Evolutionary conservation across 2,329 filamentous ascomycete species (phyloP), one percentile per base, ranked within the genome.

Genomic region (Arthrinium phaeospermum): DNA sequence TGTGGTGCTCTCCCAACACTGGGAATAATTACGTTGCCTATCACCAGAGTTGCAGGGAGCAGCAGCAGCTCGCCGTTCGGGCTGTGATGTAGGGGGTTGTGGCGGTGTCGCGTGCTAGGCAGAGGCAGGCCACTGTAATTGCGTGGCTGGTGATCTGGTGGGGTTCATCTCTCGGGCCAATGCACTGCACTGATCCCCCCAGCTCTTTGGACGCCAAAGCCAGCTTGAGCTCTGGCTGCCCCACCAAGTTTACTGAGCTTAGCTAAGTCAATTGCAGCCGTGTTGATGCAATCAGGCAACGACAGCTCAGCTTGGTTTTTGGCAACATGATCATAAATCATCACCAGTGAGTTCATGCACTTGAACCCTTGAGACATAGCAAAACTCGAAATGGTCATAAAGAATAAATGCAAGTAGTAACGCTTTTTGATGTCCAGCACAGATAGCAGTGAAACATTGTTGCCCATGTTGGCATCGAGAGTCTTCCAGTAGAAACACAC

Each of bases 1-100:
- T 64, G 57, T 64, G 57, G 57, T 41, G 57, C 57, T 64, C 57
- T 64, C 57, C 57, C 57, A 37, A 64, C 57, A 64, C 57, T 41
- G 57, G 57, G 57, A 64, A 64, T 64, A 64, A 64, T 64, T 64
- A 64, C 57, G 57, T 64, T 64, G 57, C 57, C 57, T 64, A 64
- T 64, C 57, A 37, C 57, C 53, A 61, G 57, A 64, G 57, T 41
- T n/a, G 57, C 57, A 64, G 57, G 57, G 57, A 64, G 57, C n/a
- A 64, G 57, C 57, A n/a, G 34, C 57, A 64, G 34, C 19, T 34
- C 22, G 57, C 13, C 57, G 57, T 41, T 64, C 34, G 57, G 57
- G 57, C 57, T 64, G 57, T 64, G 34, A 41, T 41, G 57, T 64
- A 64, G 57, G 57, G 57, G 57, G 57, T 64, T 64, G 57, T 64